These are phyloP conservation scores for Tetracladium setigerum DNA, from an alignment of 495 filamentous ascomycete species.

Conservation along the genomic window DNA sequence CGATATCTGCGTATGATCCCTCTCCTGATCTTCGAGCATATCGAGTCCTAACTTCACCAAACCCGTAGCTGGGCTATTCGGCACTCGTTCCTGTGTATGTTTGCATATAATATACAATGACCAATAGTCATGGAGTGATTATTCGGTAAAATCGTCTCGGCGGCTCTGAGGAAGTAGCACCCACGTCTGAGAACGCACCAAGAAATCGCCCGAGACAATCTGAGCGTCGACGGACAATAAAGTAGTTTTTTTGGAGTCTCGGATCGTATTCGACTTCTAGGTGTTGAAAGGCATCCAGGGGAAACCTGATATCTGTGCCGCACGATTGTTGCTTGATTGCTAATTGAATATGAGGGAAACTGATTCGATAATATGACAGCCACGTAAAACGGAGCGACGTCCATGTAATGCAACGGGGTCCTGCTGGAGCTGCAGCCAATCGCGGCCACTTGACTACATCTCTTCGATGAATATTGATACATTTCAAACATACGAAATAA, in stretches of 20 bases:
- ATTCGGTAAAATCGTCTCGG: neutral
- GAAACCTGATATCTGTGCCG: conserved; percentile 11
- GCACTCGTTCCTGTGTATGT: conserved; percentile 2
- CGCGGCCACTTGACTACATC: conserved; percentile 10
- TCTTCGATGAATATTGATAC: conserved; percentile 10
- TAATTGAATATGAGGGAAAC: conserved; percentile 15
- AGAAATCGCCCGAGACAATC: conserved; percentile 14
- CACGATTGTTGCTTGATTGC: conserved; percentile 13
- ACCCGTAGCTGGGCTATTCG: neutral
- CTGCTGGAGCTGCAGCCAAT: neutral
- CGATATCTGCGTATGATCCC: conserved; percentile 3
- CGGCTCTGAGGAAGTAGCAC: conserved; percentile 6
- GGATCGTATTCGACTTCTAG: conserved; percentile 6
- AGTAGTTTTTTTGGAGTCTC: neutral
- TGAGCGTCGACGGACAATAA: conserved; percentile 14
- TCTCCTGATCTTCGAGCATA: conserved; percentile 3
- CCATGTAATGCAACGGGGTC: conserved; percentile 2
- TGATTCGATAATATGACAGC: conserved; percentile 4
- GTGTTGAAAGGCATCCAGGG: conserved; percentile 10
- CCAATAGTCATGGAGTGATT: conserved; percentile 1
- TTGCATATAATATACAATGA: neutral
- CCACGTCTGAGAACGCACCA: conserved; percentile 15
- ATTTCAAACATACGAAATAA: conserved; percentile 12
- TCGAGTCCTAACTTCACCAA: conserved; percentile 12
- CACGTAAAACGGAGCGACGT: neutral